Evolutionary conservation across 345 rosid genomes (phyloP).

Genomic region (Toxicodendron radicans): DNA sequence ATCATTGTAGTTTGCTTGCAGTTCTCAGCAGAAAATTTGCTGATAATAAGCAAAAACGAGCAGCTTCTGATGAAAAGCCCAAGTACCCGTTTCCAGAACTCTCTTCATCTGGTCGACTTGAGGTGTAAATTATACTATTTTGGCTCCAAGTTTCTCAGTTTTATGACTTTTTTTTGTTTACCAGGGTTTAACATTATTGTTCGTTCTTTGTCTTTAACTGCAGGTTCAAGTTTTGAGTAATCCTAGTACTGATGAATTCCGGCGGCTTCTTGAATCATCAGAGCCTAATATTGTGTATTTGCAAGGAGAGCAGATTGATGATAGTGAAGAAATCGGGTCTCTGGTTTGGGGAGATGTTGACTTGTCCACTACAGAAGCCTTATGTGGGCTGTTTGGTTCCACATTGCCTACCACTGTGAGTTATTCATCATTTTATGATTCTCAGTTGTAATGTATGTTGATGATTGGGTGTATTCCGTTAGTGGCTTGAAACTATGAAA

Average conservation of each 20-base stretch:
- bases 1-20: constrained; percentile 83
- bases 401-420: constrained; percentile 83
- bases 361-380: constrained; percentile 69
- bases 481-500: constrained; percentile 13
- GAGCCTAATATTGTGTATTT: constrained; percentile 79
- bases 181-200: constrained; percentile 11
- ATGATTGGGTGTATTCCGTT: not conserved
- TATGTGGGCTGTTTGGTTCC: constrained; percentile 71
- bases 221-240: constrained; percentile 80
- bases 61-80: constrained; percentile 43
- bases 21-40: constrained; percentile 53
- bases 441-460: constrained; percentile 1
- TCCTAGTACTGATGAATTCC: constrained; percentile 77
- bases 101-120: constrained; percentile 80
- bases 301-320: constrained; percentile 70
- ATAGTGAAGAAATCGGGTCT: constrained; percentile 70
- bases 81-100: constrained; percentile 83
- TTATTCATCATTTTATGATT: constrained; percentile 24
- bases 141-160: constrained; percentile 13
- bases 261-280: constrained; percentile 49
- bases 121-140: constrained; percentile 42
- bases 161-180: not conserved
- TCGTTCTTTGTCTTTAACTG: constrained; percentile 27
- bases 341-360: constrained; percentile 61
- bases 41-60: constrained; percentile 49